phyloP scores from a whole-genome alignment of 768 basidiomycete species.

The Polyporus arcularius region DNA sequence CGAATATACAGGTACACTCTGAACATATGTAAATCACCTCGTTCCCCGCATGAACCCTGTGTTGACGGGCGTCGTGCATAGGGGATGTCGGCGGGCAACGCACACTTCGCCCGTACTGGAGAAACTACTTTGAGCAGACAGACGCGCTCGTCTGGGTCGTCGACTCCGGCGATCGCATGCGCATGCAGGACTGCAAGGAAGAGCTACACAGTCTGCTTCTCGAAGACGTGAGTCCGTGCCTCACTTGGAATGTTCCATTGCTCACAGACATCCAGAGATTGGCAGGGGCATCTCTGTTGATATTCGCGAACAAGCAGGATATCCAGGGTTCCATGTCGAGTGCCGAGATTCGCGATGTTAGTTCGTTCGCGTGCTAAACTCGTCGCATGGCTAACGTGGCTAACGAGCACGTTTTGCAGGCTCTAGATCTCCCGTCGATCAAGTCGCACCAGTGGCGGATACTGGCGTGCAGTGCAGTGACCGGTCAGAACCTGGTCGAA shows the following conservation, averaged over 20 bases:
- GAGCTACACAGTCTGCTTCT: conserved; percentile 85
- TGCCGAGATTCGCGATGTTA: conserved; percentile 79
- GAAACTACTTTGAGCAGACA: conserved; percentile 98
- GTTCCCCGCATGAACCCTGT: not conserved
- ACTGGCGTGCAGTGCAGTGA: conserved; percentile 89
- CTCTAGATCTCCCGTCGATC: conserved; percentile 78
- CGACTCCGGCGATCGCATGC: conserved; percentile 88
- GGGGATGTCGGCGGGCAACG: conserved; percentile 99
- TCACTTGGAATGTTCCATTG: not conserved
- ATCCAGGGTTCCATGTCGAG: conserved; percentile 83
- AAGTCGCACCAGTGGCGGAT: conserved; percentile 91
- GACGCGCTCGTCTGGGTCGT: conserved; percentile 99
- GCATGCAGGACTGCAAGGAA: conserved; percentile 86
- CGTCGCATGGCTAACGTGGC: not conserved
- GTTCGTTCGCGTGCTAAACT: conserved; percentile 29
- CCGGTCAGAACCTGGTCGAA: conserved; percentile 78
- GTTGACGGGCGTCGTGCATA: conserved; percentile 31
- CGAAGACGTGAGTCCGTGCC: conserved; percentile 76
- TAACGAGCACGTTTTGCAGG: conserved; percentile 44
- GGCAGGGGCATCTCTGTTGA: conserved; percentile 92
- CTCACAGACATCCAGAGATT: conserved; percentile 58
- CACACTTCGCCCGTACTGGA: conserved; percentile 95
- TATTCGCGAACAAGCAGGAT: conserved; percentile 99
- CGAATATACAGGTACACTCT: conserved; percentile 58
- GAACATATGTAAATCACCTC: conserved; percentile 67